These are phyloP conservation scores for Rhodosporidiobolus sp. DNA, from an alignment of 768 basidiomycete species.

Conservation along the genomic window DNA sequence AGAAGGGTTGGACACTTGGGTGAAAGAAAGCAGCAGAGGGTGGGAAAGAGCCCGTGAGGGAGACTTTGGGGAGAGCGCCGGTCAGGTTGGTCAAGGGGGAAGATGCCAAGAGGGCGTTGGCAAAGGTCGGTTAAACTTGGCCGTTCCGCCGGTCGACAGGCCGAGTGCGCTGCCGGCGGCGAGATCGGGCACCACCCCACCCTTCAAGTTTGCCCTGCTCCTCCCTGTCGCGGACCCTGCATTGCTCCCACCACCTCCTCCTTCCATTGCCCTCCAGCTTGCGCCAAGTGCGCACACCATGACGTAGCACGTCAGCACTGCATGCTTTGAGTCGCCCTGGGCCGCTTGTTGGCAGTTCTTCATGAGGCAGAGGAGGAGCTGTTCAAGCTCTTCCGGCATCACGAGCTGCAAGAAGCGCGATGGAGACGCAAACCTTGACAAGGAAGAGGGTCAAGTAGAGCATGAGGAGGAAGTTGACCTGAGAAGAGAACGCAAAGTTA, in stretches of 20 bases:
- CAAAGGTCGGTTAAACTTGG: too few relatives aligned
- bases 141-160: too few relatives aligned
- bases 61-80: too few relatives aligned
- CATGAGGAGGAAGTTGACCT: constrained; percentile 38
- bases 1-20: neutral
- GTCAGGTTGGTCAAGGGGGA: too few relatives aligned
- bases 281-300: constrained; percentile 22
- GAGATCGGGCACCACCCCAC: neutral
- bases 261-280: constrained; percentile 33
- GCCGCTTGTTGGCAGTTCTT: constrained; percentile 27
- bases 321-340: constrained; percentile 18
- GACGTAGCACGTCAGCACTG: constrained; percentile 16
- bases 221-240: neutral
- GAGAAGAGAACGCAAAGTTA: neutral
- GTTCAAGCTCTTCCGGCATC: constrained; percentile 21
- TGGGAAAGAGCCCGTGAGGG: neutral
- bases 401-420: constrained; percentile 31
- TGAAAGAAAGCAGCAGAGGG: neutral
- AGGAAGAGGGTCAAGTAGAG: constrained; percentile 37
- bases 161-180: neutral
- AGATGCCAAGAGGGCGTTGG: too few relatives aligned
- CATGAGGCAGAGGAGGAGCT: constrained; percentile 22
- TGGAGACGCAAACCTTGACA: constrained; percentile 34
- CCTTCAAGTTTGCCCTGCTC: neutral
- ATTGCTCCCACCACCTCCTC: neutral